Evolutionary conservation across 371 early-diverging fungal genomes (phyloP), one percentile per base, ranked within the genome.

Genomic region (Syncephalastrum monosporum): DNA sequence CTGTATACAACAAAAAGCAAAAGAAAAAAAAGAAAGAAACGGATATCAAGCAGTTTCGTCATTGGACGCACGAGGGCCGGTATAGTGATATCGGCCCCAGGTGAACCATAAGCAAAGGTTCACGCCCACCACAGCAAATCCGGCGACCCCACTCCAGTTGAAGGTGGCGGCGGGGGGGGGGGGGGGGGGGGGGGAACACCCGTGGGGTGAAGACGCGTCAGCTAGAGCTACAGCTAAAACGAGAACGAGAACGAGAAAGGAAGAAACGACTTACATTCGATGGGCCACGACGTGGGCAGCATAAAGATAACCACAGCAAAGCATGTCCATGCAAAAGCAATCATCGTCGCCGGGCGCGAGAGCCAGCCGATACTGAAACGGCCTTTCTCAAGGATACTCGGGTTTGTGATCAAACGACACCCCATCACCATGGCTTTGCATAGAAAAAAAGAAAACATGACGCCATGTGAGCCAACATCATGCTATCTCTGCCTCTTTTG

Each of bases 211-310:
- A 7, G 29, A 29, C 7, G 29, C 1, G 29, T 29, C 29, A 4
- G 29, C 7, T 29, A 29, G 29, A 29, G 12, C 3, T 6, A 25
- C 19, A 21, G 50, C 4, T 4, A 21, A 47, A 15, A 41, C 16
- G 27, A 8, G 16, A 56, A 21, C n/a, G n/a, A n/a, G 44, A 52
- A 0, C 33, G 5, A 42, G 17, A 27, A 47, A 25, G 19, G 8
- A 0, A 14, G 14, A 6, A 14, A 23, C 7, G 0, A 17, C 41
- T 58, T 64, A 69, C 75, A 57, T 49, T 53, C 51, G 2, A 76
- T 65, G 4, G 77, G 77, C 71, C 71, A 76, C 23, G 57, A 57
- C 2, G 73, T 69, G 8, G 77, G 77, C 45, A 76, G 47, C 1
- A 59, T 46, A 57, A 76, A 76, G 3, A 69, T 62, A 45, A 63